These are phyloP conservation scores for Lizonia empirigonia DNA, from an alignment of 2,329 filamentous ascomycete genomes.

Conservation along the genomic window DNA sequence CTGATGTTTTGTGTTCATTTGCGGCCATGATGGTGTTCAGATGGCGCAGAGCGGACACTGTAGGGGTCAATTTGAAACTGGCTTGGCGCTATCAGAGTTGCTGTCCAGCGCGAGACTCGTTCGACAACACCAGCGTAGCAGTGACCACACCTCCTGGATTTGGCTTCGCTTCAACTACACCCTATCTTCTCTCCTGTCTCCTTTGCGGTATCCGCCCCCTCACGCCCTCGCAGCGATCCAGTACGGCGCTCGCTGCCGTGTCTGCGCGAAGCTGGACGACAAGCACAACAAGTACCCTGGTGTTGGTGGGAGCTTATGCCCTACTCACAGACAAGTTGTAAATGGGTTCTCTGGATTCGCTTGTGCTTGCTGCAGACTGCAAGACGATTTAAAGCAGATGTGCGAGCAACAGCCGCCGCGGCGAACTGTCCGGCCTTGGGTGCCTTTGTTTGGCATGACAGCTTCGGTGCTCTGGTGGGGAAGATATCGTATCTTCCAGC, in stretches of 20 bases:
- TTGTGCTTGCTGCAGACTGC: background rate
- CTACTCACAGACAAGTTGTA: background rate
- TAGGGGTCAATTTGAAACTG: background rate
- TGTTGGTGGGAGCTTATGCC: background rate
- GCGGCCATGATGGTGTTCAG: background rate
- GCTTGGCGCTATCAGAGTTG: slow-evolving; percentile 8
- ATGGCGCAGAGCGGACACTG: background rate
- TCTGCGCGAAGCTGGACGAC: background rate
- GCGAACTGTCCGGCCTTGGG: background rate
- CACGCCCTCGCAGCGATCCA: background rate
- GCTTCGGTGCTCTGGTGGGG: background rate
- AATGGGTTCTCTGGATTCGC: background rate
- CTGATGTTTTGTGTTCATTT: too few species aligned
- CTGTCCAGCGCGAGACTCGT: background rate
- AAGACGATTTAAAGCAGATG: background rate
- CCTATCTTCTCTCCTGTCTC: background rate
- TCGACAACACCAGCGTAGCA: background rate
- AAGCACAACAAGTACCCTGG: background rate
- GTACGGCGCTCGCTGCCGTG: background rate
- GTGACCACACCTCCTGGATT: background rate
- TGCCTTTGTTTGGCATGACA: background rate
- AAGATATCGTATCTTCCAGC: background rate
- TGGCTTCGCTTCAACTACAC: background rate
- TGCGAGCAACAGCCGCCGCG: background rate
- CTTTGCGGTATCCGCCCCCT: background rate